phyloP scores from a whole-genome alignment of 495 filamentous ascomycete species.

The Letharia columbiana region DNA sequence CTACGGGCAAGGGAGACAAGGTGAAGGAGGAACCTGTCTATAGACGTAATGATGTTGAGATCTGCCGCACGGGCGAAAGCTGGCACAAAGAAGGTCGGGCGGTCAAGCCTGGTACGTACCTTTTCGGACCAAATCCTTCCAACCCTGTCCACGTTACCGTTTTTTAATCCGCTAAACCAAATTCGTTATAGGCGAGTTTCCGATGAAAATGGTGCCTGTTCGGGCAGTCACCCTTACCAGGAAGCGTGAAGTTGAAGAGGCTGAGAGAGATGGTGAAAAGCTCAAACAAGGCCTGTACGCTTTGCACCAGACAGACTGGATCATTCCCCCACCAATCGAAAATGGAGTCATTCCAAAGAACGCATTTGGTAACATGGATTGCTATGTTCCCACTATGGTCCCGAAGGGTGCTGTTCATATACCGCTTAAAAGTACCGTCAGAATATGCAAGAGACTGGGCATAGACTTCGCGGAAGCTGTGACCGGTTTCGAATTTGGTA shows the following conservation, averaged over 20 bases:
- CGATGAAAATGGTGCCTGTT: constrained; percentile 80
- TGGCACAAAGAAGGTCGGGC: constrained; percentile 96
- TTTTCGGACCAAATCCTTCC: background rate
- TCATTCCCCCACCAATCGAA: constrained; percentile 73
- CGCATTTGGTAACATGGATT: constrained; percentile 91
- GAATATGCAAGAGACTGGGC: constrained; percentile 71
- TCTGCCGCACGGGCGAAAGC: constrained; percentile 84
- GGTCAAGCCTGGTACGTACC: constrained; percentile 36
- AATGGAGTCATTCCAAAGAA: constrained; percentile 91
- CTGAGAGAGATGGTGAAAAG: constrained; percentile 69
- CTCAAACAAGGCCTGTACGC: constrained; percentile 80
- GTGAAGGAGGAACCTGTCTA: constrained; percentile 72
- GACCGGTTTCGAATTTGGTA: constrained; percentile 92
- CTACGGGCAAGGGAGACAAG: constrained; percentile 56
- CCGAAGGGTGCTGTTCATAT: constrained; percentile 78
- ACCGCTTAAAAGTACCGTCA: constrained; percentile 62
- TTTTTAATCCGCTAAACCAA: background rate
- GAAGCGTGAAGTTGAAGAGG: constrained; percentile 83
- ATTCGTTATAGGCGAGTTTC: constrained; percentile 45
- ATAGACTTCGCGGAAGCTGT: constrained; percentile 94
- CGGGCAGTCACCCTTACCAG: constrained; percentile 82
- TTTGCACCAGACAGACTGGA: constrained; percentile 82
- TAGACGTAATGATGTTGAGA: constrained; percentile 66
- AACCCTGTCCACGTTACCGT: background rate
- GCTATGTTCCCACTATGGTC: constrained; percentile 90